These are phyloP conservation scores for Globisporangium okanoganense DNA, from an alignment of 352 stramenopile species.

Conservation along the genomic window DNA sequence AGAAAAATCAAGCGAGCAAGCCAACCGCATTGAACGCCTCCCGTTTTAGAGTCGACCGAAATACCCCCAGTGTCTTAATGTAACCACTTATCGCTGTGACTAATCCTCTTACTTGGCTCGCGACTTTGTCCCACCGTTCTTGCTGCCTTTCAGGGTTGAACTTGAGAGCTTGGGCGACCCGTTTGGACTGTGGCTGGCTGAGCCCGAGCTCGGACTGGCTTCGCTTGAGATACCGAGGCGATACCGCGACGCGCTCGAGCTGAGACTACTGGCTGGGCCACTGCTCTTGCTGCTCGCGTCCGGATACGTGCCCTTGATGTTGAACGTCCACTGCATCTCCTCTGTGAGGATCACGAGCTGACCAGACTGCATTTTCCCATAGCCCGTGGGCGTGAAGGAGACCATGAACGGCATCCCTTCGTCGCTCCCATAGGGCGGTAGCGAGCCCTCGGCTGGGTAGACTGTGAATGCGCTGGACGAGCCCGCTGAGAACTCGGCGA, in stretches of 20 bases:
- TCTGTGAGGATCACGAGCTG: constrained; percentile 86
- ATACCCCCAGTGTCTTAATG: background rate
- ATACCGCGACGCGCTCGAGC: constrained; percentile 39
- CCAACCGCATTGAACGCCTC: background rate
- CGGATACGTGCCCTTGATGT: constrained; percentile 86
- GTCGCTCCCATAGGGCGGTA: constrained; percentile 70
- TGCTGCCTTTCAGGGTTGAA: background rate
- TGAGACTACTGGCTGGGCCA: constrained; percentile 33
- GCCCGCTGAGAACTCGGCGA: constrained; percentile 84
- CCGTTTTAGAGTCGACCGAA: background rate
- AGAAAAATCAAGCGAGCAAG: background rate
- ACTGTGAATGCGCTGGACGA: constrained; percentile 89
- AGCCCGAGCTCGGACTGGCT: background rate
- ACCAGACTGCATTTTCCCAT: constrained; percentile 88
- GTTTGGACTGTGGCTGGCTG: background rate
- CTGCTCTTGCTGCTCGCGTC: constrained; percentile 42
- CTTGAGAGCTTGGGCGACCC: background rate
- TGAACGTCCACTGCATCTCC: constrained; percentile 93
- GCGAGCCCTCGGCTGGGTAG: constrained; percentile 65
- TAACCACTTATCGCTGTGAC: no score
- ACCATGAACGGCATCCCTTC: constrained; percentile 81
- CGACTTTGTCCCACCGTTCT: background rate
- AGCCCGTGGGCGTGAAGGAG: constrained; percentile 89
- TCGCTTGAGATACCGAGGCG: constrained; percentile 28
- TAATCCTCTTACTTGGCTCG: background rate